These are phyloP conservation scores for Phytopythium oedochilum DNA, from an alignment of 352 stramenopile species.

Conservation along the genomic window DNA sequence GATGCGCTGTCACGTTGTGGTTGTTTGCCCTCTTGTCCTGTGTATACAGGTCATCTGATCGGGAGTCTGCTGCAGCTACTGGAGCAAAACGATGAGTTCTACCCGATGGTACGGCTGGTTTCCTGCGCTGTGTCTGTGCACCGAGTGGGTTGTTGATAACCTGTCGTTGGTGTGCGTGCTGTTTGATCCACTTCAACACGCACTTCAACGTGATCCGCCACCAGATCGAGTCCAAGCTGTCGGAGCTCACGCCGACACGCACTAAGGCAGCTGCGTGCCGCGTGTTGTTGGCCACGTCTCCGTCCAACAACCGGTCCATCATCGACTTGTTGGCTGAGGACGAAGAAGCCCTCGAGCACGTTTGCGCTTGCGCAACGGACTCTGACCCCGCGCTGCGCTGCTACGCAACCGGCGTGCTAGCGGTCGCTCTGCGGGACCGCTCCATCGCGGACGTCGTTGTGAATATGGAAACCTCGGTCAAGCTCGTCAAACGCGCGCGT, in stretches of 20 bases:
- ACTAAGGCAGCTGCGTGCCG: conserved; percentile 70
- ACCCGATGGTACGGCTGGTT: conserved; percentile 45
- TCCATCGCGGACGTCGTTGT: conserved; percentile 79
- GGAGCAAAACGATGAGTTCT: conserved; percentile 83
- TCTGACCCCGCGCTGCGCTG: conserved; percentile 50
- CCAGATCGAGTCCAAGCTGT: conserved; percentile 64
- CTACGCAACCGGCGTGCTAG: conserved; percentile 73
- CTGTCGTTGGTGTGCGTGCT: background rate
- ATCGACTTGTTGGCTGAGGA: conserved; percentile 65
- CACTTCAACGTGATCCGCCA: conserved; percentile 13
- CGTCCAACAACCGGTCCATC: conserved; percentile 69
- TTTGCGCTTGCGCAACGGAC: conserved; percentile 68
- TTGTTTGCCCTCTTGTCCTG: no score
- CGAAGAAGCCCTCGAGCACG: conserved; percentile 69
- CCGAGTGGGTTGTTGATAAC: conserved; percentile 6
- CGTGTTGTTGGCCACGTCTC: conserved; percentile 66
- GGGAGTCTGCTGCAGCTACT: conserved; percentile 70
- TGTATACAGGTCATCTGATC: conserved; percentile 74
- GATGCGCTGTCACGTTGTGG: no score
- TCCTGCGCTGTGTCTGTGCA: background rate
- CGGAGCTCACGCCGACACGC: conserved; percentile 44
- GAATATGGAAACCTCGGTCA: conserved; percentile 73
- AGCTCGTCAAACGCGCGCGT: conserved; percentile 63
- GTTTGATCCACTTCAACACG: background rate
- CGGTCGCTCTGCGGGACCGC: conserved; percentile 71